These are phyloP conservation scores for Biscogniauxia mediterranea DNA, from an alignment of 2,329 filamentous ascomycete species.

Conservation along the genomic window DNA sequence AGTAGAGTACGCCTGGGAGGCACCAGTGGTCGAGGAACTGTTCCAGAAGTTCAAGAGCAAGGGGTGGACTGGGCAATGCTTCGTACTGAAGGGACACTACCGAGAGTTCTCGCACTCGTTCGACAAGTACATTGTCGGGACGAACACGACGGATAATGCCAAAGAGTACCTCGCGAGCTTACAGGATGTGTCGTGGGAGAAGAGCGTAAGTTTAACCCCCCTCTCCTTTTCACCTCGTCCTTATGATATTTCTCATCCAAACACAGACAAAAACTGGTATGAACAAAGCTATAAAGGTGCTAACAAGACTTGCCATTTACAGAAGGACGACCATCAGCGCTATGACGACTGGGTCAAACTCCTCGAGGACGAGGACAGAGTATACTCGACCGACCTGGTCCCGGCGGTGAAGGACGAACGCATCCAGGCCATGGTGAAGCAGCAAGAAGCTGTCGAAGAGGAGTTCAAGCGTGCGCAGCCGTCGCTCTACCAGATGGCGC, in stretches of 20 bases:
- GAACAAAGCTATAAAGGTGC: not conserved
- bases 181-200: slow-evolving; percentile 34
- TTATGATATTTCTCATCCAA: not conserved
- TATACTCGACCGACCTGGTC: slow-evolving; percentile 37
- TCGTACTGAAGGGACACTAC: slow-evolving; percentile 56
- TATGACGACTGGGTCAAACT: slow-evolving; percentile 46
- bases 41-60: slow-evolving; percentile 44
- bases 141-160: slow-evolving; percentile 41
- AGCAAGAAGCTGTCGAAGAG: slow-evolving; percentile 48
- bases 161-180: slow-evolving; percentile 40
- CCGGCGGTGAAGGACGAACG: slow-evolving; percentile 41
- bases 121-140: slow-evolving; percentile 47
- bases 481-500: slow-evolving; percentile 44
- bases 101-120: slow-evolving; percentile 54
- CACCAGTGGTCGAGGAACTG: slow-evolving; percentile 46
- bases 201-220: slow-evolving; percentile 29
- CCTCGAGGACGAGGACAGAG: slow-evolving; percentile 43
- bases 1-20: slow-evolving; percentile 50
- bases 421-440: slow-evolving; percentile 39
- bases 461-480: slow-evolving; percentile 48
- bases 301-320: not conserved
- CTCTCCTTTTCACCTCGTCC: not conserved
- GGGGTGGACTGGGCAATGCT: slow-evolving; percentile 51
- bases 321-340: slow-evolving; percentile 34
- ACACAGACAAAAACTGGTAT: not conserved